phyloP scores from a whole-genome alignment of 441 rosid genomes.

The Isatis lusitanica region DNA sequence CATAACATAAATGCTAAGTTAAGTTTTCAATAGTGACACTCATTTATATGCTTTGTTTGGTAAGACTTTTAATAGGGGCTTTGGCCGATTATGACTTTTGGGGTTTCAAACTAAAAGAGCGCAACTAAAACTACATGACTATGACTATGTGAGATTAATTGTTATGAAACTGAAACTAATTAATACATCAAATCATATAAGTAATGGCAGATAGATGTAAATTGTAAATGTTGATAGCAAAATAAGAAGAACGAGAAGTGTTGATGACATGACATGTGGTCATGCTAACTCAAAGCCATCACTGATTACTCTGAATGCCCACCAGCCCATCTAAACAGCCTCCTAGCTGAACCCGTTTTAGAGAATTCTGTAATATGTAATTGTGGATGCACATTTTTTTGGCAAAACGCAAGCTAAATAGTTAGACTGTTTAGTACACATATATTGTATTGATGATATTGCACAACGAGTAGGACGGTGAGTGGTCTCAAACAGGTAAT shows the following conservation, averaged over 20 bases:
- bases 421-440: background rate
- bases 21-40: no score
- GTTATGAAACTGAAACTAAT: conserved; percentile 4
- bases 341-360: conserved; percentile 9
- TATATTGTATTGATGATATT: no score
- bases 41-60: no score
- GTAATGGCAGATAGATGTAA: background rate
- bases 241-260: conserved; percentile 18
- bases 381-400: background rate
- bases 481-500: conserved; percentile 13
- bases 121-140: background rate
- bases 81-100: no score
- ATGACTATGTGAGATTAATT: background rate
- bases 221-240: conserved; percentile 23
- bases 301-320: conserved; percentile 3
- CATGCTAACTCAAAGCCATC: conserved; percentile 10
- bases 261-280: conserved; percentile 22
- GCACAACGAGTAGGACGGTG: no score
- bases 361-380: conserved; percentile 7
- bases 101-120: conserved; percentile 4
- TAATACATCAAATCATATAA: conserved; percentile 8
- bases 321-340: conserved; percentile 9
- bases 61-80: no score
- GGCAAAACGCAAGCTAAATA: background rate
- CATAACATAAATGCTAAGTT: no score